Evolutionary conservation across 75 land plant genomes (phyloP), one percentile per base, ranked within the genome.

Genomic region (Adiantum capillusveneris): DNA sequence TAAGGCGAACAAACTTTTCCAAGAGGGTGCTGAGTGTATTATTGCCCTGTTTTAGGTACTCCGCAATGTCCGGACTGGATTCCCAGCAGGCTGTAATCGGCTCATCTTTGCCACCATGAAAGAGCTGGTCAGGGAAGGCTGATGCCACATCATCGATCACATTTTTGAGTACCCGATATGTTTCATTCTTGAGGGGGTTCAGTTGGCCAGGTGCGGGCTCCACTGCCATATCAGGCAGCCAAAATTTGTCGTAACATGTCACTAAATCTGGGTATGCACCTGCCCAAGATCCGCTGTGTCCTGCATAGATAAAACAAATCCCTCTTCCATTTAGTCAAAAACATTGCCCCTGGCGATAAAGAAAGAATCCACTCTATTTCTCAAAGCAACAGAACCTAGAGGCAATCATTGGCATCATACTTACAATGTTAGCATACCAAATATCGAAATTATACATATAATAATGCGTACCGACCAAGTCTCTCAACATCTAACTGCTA

Each of bases 131-230:
- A 0, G 97, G 81, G 65, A 88, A 91, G 27, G 84, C 57, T 6
- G 62, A 3, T n/a, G 81, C 75, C 11, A 78, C 78, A 25, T 87
- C 97, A 7, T 46, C 55, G 16, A 91, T 45, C 27, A 91, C 78
- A 46, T 84, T 82, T 17, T 62, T 58, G 41, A 80, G 56, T 24
- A 91, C 94, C 26, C 75, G 7, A 73, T 88, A 91, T 11, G 97
- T 88, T 20, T 65, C 71, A 13, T 84, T 74, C 29, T 82, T 50
- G 52, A 91, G 79, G 17, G 97, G 97, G 62, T 91, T 91, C 25
- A 91, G 80, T 54, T 91, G 97, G 44, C 97, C 93, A n/a, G 89
- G 72, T 25, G 94, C 94, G 0, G 97, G 97, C 66, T 87, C 97
- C 63, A 44, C 20, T 61, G 72, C 79, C 18, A 29, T 30, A 2